phyloP scores from a whole-genome alignment of 129 eudicot genomes.

The Arctium minus region DNA sequence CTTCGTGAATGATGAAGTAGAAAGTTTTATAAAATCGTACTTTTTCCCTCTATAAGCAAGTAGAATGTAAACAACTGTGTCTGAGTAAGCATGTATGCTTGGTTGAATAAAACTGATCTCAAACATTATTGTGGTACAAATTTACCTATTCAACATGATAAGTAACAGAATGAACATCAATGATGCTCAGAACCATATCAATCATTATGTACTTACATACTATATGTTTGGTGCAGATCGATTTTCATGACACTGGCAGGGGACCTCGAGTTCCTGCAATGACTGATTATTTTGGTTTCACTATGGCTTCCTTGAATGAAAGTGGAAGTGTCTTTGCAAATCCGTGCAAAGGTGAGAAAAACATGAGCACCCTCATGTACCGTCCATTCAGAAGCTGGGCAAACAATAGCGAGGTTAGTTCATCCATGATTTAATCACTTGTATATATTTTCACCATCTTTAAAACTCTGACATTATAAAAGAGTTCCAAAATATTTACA shows the following conservation, averaged over 20 bases:
- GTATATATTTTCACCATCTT: not conserved
- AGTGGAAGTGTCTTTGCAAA: slow-evolving; percentile 92
- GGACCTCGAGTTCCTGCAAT: slow-evolving; percentile 94
- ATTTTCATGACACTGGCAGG: slow-evolving; percentile 96
- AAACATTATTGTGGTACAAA: not conserved
- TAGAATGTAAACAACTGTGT: not conserved
- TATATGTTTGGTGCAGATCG: slow-evolving; percentile 55
- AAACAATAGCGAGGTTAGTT: slow-evolving; percentile 87
- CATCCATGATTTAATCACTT: not conserved
- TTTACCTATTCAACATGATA: not conserved
- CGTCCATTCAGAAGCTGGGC: slow-evolving; percentile 98
- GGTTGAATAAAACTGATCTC: not conserved
- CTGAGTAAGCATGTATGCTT: not conserved
- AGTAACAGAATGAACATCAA: not conserved
- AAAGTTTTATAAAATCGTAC: not conserved
- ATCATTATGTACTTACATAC: not conserved
- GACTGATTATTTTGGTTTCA: slow-evolving; percentile 97
- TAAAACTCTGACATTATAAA: not conserved
- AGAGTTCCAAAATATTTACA: not conserved
- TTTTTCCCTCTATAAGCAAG: not conserved
- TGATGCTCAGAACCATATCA: not conserved
- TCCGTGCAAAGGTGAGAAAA: slow-evolving; percentile 89
- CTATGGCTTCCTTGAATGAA: slow-evolving; percentile 93
- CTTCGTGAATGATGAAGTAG: not conserved
- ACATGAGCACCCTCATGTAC: slow-evolving; percentile 92